These are phyloP conservation scores for Diversispora epigaea DNA, from an alignment of 192 early-diverging fungal genomes.

Conservation along the genomic window DNA sequence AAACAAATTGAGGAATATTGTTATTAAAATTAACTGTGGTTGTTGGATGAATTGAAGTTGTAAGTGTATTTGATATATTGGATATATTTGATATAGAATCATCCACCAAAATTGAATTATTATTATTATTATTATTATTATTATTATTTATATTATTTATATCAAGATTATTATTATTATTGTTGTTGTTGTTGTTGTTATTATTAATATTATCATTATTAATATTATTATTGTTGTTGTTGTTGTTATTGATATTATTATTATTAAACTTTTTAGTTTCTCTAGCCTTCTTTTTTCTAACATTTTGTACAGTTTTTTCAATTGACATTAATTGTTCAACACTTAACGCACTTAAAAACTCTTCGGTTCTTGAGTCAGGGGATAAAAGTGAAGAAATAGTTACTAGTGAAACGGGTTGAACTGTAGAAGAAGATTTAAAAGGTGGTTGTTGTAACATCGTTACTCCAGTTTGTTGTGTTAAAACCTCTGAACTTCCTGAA, in stretches of 20 bases:
- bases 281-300: constrained; percentile 23
- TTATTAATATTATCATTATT: neutral
- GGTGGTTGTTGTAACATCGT: neutral
- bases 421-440: neutral
- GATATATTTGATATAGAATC: no score
- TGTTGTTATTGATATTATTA: neutral
- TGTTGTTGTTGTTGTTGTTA: neutral
- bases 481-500: neutral
- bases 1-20: no score
- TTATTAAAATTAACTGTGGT: no score
- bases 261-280: constrained; percentile 13
- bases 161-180: neutral
- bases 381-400: constrained; percentile 22
- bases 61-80: no score
- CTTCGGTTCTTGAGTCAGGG: constrained; percentile 18
- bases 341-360: constrained; percentile 12
- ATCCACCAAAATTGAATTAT: no score
- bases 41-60: no score
- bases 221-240: neutral
- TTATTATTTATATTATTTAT: neutral
- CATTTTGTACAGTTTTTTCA: constrained; percentile 27
- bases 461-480: neutral
- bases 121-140: no score
- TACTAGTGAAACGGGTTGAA: neutral
- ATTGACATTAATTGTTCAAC: constrained; percentile 20